Conservation (phyloP, 1,284 basidiomycete species). For the Trichosporon ovoides region DNA sequence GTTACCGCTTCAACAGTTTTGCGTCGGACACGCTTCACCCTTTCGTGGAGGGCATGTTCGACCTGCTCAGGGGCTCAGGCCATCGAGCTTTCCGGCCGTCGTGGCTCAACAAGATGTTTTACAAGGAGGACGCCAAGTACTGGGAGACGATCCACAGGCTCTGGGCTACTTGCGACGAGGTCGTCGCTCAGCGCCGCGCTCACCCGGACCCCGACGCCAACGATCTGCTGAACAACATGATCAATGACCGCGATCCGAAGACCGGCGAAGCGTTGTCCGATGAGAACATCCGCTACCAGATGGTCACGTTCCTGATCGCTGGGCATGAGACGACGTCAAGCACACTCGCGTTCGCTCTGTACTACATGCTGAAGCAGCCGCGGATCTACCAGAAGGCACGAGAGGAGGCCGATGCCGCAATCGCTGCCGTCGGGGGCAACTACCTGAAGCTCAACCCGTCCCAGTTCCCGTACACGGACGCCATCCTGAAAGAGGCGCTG, state of each 20-base stretch:
- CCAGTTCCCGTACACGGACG: constrained; percentile 53
- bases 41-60: constrained; percentile 49
- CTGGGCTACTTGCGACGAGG: background rate
- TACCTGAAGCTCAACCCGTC: background rate
- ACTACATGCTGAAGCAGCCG: constrained; percentile 54
- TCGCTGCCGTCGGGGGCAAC: constrained; percentile 21
- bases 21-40: constrained; percentile 45
- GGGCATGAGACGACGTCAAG: constrained; percentile 55
- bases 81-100: constrained; percentile 47
- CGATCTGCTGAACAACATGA: constrained; percentile 53
- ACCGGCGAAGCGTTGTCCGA: constrained; percentile 52
- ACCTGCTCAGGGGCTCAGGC: constrained; percentile 51
- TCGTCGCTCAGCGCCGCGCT: background rate
- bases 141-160: constrained; percentile 50
- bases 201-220: constrained; percentile 27
- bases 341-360: constrained; percentile 26
- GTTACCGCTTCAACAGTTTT: constrained; percentile 44
- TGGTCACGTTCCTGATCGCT: constrained; percentile 55
- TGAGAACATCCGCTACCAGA: constrained; percentile 52
- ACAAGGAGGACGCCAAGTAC: constrained; percentile 40
- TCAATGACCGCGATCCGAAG: constrained; percentile 51
- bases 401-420: constrained; percentile 54
- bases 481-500: constrained; percentile 53
- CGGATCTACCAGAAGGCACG: constrained; percentile 54
- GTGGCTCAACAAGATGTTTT: constrained; percentile 48